Evolutionary conservation across 139 green algal genomes (phyloP).

Genomic region (Chlorella ohadii): DNA sequence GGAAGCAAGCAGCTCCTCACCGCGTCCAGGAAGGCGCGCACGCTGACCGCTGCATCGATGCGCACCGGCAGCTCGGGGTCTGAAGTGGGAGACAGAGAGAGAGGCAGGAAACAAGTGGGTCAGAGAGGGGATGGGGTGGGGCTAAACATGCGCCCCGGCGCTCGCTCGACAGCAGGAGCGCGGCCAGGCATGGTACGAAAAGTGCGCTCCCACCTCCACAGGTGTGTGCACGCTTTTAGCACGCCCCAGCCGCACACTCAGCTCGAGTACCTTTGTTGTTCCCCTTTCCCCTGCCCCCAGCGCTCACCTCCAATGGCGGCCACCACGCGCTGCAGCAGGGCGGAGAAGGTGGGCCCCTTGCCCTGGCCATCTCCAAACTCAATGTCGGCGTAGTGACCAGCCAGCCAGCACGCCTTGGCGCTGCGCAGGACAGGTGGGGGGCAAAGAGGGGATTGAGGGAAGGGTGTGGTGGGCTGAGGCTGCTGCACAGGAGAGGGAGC

Average conservation of each 20-base stretch:
- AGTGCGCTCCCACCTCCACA: too few species aligned
- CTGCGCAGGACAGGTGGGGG: background rate
- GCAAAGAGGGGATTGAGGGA: background rate
- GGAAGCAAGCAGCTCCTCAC: background rate
- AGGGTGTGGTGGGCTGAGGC: too few species aligned
- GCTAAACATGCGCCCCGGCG: too few species aligned
- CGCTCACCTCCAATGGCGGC: slow-evolving; percentile 48
- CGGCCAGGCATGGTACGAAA: too few species aligned
- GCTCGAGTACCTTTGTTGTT: too few species aligned
- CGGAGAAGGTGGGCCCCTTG: slow-evolving; percentile 69
- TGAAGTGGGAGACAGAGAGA: background rate
- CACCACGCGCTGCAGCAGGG: slow-evolving; percentile 73
- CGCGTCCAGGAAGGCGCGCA: slow-evolving; percentile 84
- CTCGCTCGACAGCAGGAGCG: too few species aligned
- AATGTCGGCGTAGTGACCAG: slow-evolving; percentile 82
- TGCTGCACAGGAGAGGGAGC: too few species aligned
- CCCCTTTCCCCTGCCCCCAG: background rate
- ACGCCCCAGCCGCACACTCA: too few species aligned
- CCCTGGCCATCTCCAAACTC: slow-evolving; percentile 72
- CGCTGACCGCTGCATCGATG: slow-evolving; percentile 26
- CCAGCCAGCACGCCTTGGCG: slow-evolving; percentile 93
- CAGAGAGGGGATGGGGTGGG: too few species aligned
- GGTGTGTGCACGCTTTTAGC: too few species aligned
- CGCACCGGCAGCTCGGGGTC: slow-evolving; percentile 91
- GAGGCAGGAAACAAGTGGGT: too few species aligned